Base-by-base conservation (phyloP, 768 basidiomycete genomes). In the Lyophyllum semitale region DNA sequence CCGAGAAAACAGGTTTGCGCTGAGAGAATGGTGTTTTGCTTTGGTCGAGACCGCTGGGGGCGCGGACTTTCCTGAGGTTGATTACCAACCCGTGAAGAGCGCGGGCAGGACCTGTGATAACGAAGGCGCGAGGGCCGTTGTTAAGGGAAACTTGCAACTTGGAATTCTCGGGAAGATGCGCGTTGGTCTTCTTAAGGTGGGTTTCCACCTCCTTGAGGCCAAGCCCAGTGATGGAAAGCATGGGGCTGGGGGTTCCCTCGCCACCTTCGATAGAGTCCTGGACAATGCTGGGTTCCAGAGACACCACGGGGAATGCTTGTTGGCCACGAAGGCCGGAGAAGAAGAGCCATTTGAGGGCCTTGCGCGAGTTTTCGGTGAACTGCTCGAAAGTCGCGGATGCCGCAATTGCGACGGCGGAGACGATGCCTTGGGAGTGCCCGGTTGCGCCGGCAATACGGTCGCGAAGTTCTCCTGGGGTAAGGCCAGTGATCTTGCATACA, bases 351-450 rank as follows among this genome's bases (percentile, higher is more conserved):
- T 82, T 88, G 63, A 98, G 71, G 30, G 93, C 93, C 70, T 96
- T 95, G 67, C 80, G 76, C 8, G 85, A 79, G 72, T 97, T 96
- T 54, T 73, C 73, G 53, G 81, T 75, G 71, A 93, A 91, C 3
- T 88, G 85, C 44, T 88, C 87, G 57, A 87, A 85, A 23, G 86
- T 84, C 17, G 78, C 78, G 4, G 95, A 93, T 4, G 91, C 85
- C 7, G 95, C 82, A 64, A 98, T 85, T 35, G 84, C 87, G 49
- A 95, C 83, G n/a, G 97, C 97, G 12, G 95, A 93, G 45, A 97
- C 87, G 63, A 99, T 85, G 61, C 97, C 97, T 71, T 98, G 96
- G 2, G 95, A 98, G 74, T 99, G 97, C 29, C 97, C 97, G 15
- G 97, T 98, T 2, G 95, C 85, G 30, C 96, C 96, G 9, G 84